phyloP scores from a whole-genome alignment of 306 rosid genomes.

The Canavalia ensiformis region DNA sequence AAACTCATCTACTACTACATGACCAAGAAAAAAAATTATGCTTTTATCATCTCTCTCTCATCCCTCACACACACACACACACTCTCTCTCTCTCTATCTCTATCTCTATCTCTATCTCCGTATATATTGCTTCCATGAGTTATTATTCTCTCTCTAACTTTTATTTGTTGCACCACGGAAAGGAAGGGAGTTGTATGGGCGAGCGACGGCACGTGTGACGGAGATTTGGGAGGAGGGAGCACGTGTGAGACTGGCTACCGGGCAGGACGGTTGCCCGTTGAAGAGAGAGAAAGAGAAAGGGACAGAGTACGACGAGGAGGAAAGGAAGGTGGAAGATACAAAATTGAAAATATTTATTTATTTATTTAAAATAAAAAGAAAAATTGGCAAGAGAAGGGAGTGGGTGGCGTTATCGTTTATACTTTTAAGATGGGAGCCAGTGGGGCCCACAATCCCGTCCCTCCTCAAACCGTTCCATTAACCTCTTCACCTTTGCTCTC shows the following conservation, averaged over 20 bases:
- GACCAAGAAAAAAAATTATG: conserved; percentile 48
- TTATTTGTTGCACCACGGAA: conserved; percentile 89
- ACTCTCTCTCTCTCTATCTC: not conserved
- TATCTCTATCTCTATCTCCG: not conserved
- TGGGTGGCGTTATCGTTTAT: conserved; percentile 54
- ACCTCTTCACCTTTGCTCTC: not conserved
- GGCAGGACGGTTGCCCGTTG: conserved; percentile 60
- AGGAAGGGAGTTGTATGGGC: conserved; percentile 62
- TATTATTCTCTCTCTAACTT: conserved; percentile 71
- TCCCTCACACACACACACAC: not conserved
- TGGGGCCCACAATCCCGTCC: conserved; percentile 40
- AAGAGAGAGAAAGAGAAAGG: conserved; percentile 50
- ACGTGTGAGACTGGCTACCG: conserved; percentile 56
- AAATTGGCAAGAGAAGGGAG: conserved; percentile 28
- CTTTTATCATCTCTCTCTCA: conserved; percentile 38
- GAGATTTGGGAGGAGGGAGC: conserved; percentile 29
- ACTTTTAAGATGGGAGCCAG: conserved; percentile 47
- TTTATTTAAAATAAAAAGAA: not conserved
- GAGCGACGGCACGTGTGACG: conserved; percentile 59
- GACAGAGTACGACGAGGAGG: conserved; percentile 82
- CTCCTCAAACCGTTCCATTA: conserved; percentile 27
- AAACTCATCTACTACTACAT: conserved; percentile 43
- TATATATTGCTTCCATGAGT: conserved; percentile 47
- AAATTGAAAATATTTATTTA: not conserved
- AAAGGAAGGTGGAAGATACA: conserved; percentile 51